Percentiles rank a stretch among this genome's conserved stretches.
These are phyloP conservation scores for Helenozyma baotianmanensis DNA, from an alignment of 805 yeast species.

Conservation along the genomic window DNA sequence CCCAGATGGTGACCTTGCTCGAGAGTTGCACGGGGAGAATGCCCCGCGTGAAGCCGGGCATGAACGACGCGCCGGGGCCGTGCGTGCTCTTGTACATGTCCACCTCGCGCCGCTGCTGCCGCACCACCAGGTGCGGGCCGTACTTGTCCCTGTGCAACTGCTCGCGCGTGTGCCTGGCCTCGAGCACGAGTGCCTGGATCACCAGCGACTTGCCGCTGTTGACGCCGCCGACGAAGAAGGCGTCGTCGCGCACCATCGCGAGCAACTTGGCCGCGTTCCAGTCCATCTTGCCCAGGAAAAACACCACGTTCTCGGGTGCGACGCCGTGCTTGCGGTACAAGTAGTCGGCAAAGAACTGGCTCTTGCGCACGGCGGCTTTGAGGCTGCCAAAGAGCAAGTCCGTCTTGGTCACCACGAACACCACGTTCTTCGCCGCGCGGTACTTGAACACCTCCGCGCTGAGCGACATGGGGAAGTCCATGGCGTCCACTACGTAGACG, in stretches of 20 bases:
- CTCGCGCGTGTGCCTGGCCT: constrained; percentile 6
- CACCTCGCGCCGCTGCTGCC: constrained; percentile 6
- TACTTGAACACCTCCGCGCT: constrained; percentile 31
- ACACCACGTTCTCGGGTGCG: constrained; percentile 38
- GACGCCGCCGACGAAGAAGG: constrained; percentile 59
- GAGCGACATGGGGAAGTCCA: constrained; percentile 69
- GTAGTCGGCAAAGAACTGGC: constrained; percentile 32
- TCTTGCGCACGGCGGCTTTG: constrained; percentile 21
- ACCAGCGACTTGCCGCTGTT: constrained; percentile 70
- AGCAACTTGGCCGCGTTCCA: constrained; percentile 49
- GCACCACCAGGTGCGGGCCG: constrained; percentile 3
- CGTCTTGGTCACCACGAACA: constrained; percentile 38
- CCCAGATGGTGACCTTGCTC: constrained; percentile 31
- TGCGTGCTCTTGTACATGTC: constrained; percentile 20
- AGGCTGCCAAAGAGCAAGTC: constrained; percentile 41
- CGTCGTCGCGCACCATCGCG: constrained; percentile 30
- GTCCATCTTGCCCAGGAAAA: constrained; percentile 46
- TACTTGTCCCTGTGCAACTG: constrained; percentile 11
- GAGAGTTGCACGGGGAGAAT: constrained; percentile 29
- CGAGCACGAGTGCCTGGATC: constrained; percentile 41
- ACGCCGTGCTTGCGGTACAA: constrained; percentile 26
- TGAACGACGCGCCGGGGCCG: constrained; percentile 45
- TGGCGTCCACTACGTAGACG: constrained; percentile 59
- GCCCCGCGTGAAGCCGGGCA: constrained; percentile 72
- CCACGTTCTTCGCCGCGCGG: constrained; percentile 30